Evolutionary conservation across 2,329 filamentous ascomycete genomes (phyloP).

Genomic region (Mycocentrospora acerina): DNA sequence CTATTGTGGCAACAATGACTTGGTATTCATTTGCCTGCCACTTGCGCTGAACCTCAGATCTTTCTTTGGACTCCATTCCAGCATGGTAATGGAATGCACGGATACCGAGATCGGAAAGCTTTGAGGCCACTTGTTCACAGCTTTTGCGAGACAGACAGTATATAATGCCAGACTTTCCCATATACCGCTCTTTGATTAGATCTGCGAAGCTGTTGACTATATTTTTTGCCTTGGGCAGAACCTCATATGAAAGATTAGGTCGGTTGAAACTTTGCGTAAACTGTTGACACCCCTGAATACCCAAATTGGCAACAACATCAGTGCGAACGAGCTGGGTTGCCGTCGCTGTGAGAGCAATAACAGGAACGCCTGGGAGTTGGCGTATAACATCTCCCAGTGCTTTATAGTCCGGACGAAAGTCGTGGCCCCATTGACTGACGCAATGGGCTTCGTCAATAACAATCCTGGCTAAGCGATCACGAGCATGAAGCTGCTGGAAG

Average conservation of each 20-base stretch:
- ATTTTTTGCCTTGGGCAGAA: slow-evolving; percentile 68
- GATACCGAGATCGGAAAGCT: slow-evolving; percentile 67
- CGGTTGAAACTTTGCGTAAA: slow-evolving; percentile 96
- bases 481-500: slow-evolving; percentile 68
- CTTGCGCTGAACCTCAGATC: slow-evolving; percentile 68
- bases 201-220: slow-evolving; percentile 59
- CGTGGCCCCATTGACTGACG: slow-evolving; percentile 98
- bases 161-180: slow-evolving; percentile 79
- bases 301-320: slow-evolving; percentile 89
- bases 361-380: slow-evolving; percentile 75
- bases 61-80: slow-evolving; percentile 67
- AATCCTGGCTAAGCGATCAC: slow-evolving; percentile 76
- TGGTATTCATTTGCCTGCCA: slow-evolving; percentile 83
- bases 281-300: slow-evolving; percentile 73
- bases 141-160: slow-evolving; percentile 86
- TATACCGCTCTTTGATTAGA: slow-evolving; percentile 71
- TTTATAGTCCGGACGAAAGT: slow-evolving; percentile 97
- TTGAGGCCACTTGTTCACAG: slow-evolving; percentile 76
- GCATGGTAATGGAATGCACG: slow-evolving; percentile 86
- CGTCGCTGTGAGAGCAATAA: slow-evolving; percentile 95
- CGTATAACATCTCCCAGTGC: slow-evolving; percentile 72
- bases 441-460: slow-evolving; percentile 99
- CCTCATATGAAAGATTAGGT: slow-evolving; percentile 90
- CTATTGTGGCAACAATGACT: slow-evolving; percentile 96
- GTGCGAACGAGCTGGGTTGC: slow-evolving; percentile 90